Percentiles rank a stretch among this genome's conserved stretches.
These are phyloP conservation scores for Macadamia integrifolia DNA, from an alignment of 164 flowering plant genomes.

Conservation along the genomic window DNA sequence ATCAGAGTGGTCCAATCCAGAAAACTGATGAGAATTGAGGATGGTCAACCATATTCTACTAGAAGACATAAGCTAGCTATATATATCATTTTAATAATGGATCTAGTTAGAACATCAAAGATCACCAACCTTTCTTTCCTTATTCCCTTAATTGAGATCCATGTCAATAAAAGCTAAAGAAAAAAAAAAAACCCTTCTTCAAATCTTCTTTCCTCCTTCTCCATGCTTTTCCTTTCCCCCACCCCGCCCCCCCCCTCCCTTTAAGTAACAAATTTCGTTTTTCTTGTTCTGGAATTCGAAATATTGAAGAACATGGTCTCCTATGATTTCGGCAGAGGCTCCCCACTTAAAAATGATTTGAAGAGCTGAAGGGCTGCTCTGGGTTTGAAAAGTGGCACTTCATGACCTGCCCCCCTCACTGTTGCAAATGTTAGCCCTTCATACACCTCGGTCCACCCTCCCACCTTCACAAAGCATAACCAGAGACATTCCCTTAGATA, in stretches of 20 bases:
- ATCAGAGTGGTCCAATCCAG: too few species aligned
- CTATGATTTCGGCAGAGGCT: constrained; percentile 56
- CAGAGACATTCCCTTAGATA: background rate
- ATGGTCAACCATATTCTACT: too few species aligned
- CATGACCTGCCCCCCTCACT: constrained; percentile 93
- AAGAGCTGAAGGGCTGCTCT: constrained; percentile 70
- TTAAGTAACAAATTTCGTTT: background rate
- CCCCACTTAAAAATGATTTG: constrained; percentile 54
- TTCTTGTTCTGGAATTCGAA: background rate
- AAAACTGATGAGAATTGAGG: too few species aligned
- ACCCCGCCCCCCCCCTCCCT: background rate
- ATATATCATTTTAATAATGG: too few species aligned
- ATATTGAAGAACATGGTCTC: background rate
- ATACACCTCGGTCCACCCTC: constrained; percentile 91
- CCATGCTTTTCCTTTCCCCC: background rate
- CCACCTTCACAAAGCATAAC: constrained; percentile 45
- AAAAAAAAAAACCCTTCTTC: background rate
- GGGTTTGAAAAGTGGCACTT: constrained; percentile 83
- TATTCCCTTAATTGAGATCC: background rate
- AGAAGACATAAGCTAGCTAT: too few species aligned
- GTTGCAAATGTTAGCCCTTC: constrained; percentile 87
- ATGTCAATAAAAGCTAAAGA: background rate
- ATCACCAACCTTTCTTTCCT: background rate
- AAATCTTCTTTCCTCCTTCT: background rate
- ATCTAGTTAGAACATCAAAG: background rate